phyloP scores from a whole-genome alignment of 768 basidiomycete genomes.

The Mycena olivaceomarginata region DNA sequence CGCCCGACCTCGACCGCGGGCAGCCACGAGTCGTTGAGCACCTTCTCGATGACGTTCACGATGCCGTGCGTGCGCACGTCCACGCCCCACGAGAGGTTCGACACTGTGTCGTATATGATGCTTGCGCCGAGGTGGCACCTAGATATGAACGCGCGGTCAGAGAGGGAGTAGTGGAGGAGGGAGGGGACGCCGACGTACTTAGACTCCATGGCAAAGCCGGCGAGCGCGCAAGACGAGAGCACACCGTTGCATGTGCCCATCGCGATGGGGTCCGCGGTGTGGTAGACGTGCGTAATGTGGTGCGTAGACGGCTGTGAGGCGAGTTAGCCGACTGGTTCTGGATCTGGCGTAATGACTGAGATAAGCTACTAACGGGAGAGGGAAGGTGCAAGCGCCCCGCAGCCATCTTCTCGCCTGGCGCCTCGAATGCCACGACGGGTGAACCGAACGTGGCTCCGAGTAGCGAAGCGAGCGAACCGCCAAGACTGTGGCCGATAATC shows the following conservation, averaged over 20 bases:
- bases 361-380: constrained; percentile 76
- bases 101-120: constrained; percentile 95
- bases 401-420: constrained; percentile 91
- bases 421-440: constrained; percentile 92
- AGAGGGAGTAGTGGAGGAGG: constrained; percentile 1
- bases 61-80: constrained; percentile 90
- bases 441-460: constrained; percentile 92
- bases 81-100: constrained; percentile 89
- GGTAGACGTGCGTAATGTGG: constrained; percentile 93
- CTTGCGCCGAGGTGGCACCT: constrained; percentile 92
- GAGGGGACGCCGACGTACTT: constrained; percentile 60
- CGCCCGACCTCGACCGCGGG: constrained; percentile 76
- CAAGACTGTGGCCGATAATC: constrained; percentile 87
- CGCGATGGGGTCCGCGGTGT: constrained; percentile 96
- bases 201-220: constrained; percentile 93
- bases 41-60: constrained; percentile 83
- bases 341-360: not conserved
- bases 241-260: constrained; percentile 93
- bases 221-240: constrained; percentile 87
- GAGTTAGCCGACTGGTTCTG: not conserved
- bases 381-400: constrained; percentile 90
- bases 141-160: not conserved
- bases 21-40: constrained; percentile 84
- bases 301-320: constrained; percentile 78
- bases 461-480: constrained; percentile 85